Base-by-base conservation (phyloP, 805 yeast genomes). In the Candida yuanshanica region DNA sequence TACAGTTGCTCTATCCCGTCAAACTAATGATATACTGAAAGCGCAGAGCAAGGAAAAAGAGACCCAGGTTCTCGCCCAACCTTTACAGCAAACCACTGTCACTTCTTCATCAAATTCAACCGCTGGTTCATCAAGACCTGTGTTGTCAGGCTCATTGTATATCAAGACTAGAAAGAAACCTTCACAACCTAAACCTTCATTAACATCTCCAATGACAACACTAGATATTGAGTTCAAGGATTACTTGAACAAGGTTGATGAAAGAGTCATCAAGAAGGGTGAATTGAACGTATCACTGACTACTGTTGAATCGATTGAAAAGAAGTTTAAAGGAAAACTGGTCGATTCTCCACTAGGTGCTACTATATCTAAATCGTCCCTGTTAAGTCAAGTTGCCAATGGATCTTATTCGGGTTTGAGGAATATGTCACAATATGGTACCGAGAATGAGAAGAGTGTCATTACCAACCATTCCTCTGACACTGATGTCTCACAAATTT, bases 201-300 rank as follows among this genome's bases (percentile, higher is more conserved):
- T 39, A 20, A 12, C 14, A 62, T 72, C 75, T 0, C 74, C 81
- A 8, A 57, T 75, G 60, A 66, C 75, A 2, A 65, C 74, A 13
- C 50, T 78, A 7, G 89, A 83, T 53, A 56, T 70, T 32, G 75
- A 78, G 14, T 83, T 87, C 83, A 66, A 68, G 6, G 65, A 68
- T 31, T 79, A 65, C 51, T 60, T 83, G 46, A 63, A 59, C 18
- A 75, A 73, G 51, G 60, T 69, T 1, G 79, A 79, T 38, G 93
- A 83, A 52, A 66, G 88, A 42, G 70, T 83, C 1, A 42, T 80
- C 36, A 75, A 70, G 45, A 71, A 70, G 23, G 86, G 83, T 1
- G 73, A 77, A 23, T 70, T 79, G 4, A 63, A 66, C 29, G 73
- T 75, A 2, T 60, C 66, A 6, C 61, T 65, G 38, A 63, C 72